Evolutionary conservation across 495 filamentous ascomycete species (phyloP).

Genomic region (Amphirosellinia nigrospora): DNA sequence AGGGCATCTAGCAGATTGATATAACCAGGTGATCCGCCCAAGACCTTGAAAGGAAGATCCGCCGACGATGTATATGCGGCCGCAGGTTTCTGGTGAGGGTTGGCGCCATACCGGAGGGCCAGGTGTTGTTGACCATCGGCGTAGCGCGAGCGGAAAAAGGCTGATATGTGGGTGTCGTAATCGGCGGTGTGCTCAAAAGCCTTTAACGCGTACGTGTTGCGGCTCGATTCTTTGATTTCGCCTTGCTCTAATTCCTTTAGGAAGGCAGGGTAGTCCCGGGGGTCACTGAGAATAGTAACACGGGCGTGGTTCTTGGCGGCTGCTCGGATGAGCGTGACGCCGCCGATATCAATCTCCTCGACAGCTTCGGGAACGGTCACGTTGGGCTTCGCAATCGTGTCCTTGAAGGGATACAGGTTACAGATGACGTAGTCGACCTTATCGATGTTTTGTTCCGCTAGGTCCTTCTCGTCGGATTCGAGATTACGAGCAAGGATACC

Average conservation of each 20-base stretch:
- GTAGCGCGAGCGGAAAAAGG: slow-evolving; percentile 97
- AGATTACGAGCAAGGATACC: slow-evolving; percentile 91
- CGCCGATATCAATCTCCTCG: slow-evolving; percentile 98
- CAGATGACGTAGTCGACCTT: slow-evolving; percentile 99
- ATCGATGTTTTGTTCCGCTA: slow-evolving; percentile 93
- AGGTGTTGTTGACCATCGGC: slow-evolving; percentile 85
- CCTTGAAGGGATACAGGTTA: slow-evolving; percentile 99
- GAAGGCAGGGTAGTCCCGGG: slow-evolving; percentile 91
- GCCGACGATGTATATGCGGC: slow-evolving; percentile 75
- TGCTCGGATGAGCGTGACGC: slow-evolving; percentile 93
- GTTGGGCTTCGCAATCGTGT: slow-evolving; percentile 94
- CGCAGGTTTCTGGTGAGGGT: slow-evolving; percentile 97
- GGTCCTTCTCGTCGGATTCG: slow-evolving; percentile 91
- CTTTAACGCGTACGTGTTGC: slow-evolving; percentile 90
- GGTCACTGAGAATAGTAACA: slow-evolving; percentile 94
- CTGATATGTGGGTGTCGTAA: slow-evolving; percentile 92
- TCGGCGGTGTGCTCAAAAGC: slow-evolving; percentile 98
- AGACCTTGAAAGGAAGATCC: slow-evolving; percentile 91
- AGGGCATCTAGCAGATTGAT: slow-evolving; percentile 96
- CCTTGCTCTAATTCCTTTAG: slow-evolving; percentile 86
- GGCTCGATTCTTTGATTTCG: slow-evolving; percentile 79
- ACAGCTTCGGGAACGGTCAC: slow-evolving; percentile 96
- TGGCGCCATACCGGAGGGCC: slow-evolving; percentile 89
- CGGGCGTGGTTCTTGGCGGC: slow-evolving; percentile 97
- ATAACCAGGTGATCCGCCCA: slow-evolving; percentile 91